Conservation (phyloP, 257 asterid genomes). For the Gardenia jasminoides region DNA sequence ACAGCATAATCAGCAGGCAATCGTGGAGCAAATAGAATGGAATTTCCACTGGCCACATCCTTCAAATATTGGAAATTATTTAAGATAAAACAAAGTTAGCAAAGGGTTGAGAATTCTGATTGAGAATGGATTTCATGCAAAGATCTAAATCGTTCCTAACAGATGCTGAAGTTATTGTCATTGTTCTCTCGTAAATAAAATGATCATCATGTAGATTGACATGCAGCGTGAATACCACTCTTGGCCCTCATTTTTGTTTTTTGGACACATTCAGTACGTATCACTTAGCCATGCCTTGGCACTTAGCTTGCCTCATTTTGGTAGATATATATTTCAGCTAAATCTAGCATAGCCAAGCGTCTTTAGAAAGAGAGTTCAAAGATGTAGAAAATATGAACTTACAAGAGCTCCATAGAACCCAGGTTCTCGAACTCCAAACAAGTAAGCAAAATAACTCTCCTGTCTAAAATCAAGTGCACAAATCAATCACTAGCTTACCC, state of each 20-base stretch:
- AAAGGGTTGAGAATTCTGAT: not conserved
- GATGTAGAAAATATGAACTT: constrained; percentile 33
- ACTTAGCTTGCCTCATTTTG: not conserved
- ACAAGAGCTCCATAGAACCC: constrained; percentile 95
- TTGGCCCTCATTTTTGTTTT: not conserved
- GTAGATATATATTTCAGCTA: not conserved
- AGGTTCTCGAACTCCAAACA: constrained; percentile 96
- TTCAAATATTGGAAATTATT: constrained; percentile 27
- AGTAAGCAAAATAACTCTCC: constrained; percentile 97
- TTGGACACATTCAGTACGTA: not conserved
- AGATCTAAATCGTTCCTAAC: not conserved
- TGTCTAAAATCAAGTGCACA: constrained; percentile 48
- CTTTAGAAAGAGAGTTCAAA: constrained; percentile 3
- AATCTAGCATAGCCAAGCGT: not conserved
- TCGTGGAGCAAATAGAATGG: constrained; percentile 86
- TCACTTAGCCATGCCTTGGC: not conserved
- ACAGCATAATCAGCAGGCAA: constrained; percentile 81
- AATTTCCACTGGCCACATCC: constrained; percentile 83
- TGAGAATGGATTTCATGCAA: not conserved
- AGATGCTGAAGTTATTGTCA: not conserved
- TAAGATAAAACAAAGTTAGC: constrained; percentile 8
- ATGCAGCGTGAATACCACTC: not conserved
- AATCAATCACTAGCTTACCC: constrained; percentile 22
- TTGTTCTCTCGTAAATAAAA: no score
- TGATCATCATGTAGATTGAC: not conserved